Evolutionary conservation across 257 asterid species (phyloP), one percentile per base, ranked within the genome.

Genomic region (Galeopsis tetrahit): DNA sequence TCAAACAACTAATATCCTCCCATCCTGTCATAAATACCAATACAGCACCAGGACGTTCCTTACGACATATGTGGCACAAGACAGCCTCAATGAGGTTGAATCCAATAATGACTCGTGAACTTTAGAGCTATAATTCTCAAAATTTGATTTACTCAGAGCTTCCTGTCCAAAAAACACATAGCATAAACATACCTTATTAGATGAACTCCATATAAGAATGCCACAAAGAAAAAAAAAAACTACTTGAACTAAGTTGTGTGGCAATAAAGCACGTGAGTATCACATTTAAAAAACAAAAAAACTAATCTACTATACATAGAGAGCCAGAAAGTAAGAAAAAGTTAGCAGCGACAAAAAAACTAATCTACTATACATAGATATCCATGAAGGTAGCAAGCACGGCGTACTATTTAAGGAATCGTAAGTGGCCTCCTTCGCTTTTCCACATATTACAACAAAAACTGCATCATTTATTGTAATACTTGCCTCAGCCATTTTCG

Each of bases 401-500:
- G 98, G 98, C 7, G 99, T 93, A 78, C 75, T 79, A 51, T 94
- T 94, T 48, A 94, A 82, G 66, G 99, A 98, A 80, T 94, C 98
- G 72, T 94, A 94, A 59, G 97, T 87, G 10, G 99, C 91, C 85
- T 94, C 99, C 87, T 94, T 94, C 46, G 99, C 98, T 87, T 94
- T 94, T 69, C 99, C 99, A 77, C 99, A 94, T 79, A 91, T 98
- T 42, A 94, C 93, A 80, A 94, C 99, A 82, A 88, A 49, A 48
- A 91, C 99, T 17, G 91, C 62, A 75, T 94, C 99, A 75, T 94
- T 94, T 75, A 94, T 94, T 56, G 99, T 94, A 80, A 94, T 94
- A 88, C 99, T 94, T 70, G 99, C 99, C 86, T 94, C 99, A 1
- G 99, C 99, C 99, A 94, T 94, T 80, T 94, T 91, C n/a, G 99